A percentile compares a stretch with the other conserved stretches of the same genome.
phyloP scores from a whole-genome alignment of 208 protist species.

The Acanthamoeba royreba region DNA sequence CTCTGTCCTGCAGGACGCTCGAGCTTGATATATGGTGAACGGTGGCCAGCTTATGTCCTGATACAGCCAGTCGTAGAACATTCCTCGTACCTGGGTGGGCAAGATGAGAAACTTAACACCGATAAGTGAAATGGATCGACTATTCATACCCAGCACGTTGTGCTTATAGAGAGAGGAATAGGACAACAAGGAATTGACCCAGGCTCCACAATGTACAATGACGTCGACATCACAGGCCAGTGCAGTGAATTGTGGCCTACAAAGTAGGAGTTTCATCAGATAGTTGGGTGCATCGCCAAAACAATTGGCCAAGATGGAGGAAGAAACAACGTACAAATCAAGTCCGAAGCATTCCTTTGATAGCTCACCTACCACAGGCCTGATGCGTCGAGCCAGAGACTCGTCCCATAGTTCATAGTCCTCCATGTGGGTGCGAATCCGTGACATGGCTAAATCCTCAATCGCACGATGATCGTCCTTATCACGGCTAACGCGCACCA shows the following conservation, averaged over 20 bases:
- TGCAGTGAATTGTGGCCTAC: background rate
- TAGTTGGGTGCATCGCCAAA: background rate
- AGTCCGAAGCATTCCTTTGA: background rate
- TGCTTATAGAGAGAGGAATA: background rate
- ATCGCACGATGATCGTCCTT: background rate
- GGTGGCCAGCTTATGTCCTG: background rate
- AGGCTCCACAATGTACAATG: background rate
- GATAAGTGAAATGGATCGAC: background rate
- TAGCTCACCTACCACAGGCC: background rate
- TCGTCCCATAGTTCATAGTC: background rate
- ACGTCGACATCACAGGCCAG: background rate
- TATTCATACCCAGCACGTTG: background rate
- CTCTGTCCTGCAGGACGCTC: background rate
- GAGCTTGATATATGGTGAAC: background rate
- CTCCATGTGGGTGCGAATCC: background rate
- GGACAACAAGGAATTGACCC: background rate
- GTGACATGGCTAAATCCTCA: background rate
- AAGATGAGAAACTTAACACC: background rate
- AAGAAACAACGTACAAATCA: background rate
- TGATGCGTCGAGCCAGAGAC: background rate
- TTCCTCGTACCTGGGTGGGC: background rate
- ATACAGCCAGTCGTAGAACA: background rate
- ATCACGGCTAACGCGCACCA: background rate
- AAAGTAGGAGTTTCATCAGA: background rate
- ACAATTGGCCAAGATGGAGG: background rate